These are phyloP conservation scores for Pyricularia grisea DNA, from an alignment of 2,329 filamentous ascomycete genomes.

Conservation along the genomic window DNA sequence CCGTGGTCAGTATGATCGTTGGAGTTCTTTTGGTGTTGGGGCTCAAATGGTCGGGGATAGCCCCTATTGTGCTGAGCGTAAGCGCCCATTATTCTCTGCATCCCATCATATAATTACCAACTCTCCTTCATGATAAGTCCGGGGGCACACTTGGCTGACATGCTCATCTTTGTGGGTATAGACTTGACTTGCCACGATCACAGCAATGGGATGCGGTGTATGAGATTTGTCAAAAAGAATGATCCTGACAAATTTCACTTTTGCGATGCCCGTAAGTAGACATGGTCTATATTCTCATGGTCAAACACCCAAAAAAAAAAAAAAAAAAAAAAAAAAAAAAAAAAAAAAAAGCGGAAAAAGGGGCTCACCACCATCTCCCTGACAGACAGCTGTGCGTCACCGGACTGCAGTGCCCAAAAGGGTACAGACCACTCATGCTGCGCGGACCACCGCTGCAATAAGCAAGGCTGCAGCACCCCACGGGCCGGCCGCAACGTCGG, in stretches of 20 bases:
- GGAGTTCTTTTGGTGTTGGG: not conserved
- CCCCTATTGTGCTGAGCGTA: not conserved
- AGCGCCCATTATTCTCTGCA: not conserved
- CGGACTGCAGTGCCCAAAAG: constrained; percentile 9
- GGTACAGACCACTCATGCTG: constrained; percentile 7
- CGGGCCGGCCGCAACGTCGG: constrained; percentile 5
- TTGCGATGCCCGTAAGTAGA: constrained; percentile 13
- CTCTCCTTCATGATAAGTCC: no score
- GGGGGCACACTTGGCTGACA: not conserved
- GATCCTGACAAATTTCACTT: constrained; percentile 13
- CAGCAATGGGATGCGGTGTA: constrained; percentile 8
- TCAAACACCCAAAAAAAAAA: not conserved
- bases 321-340: not conserved
- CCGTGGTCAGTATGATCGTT: not conserved
- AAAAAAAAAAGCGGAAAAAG: not conserved
- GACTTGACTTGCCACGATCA: constrained; percentile 9
- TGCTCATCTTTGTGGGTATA: not conserved
- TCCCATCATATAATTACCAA: not conserved
- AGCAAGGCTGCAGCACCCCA: constrained; percentile 6
- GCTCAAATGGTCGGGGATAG: not conserved
- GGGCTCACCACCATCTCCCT: not conserved
- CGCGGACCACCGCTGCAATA: constrained; percentile 9
- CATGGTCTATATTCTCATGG: not conserved
- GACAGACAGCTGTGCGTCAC: constrained; percentile 13
- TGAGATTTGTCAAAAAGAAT: constrained; percentile 11